These are phyloP conservation scores for Allantophomopsis cytisporea DNA, from an alignment of 2,329 filamentous ascomycete genomes.

Conservation along the genomic window DNA sequence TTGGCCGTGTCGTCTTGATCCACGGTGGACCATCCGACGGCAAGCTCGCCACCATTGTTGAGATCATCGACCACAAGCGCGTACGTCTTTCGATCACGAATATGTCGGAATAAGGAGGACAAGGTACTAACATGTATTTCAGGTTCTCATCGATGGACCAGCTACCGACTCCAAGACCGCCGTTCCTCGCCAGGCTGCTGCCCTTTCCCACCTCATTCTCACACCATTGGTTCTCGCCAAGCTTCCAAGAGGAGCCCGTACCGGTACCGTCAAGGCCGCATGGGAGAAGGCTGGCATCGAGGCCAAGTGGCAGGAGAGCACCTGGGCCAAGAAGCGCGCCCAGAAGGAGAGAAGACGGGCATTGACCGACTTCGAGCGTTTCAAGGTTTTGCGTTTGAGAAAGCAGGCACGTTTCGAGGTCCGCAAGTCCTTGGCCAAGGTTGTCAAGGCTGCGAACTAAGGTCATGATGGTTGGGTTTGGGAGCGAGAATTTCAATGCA, in stretches of 20 bases:
- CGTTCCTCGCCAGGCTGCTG: conserved; percentile 76
- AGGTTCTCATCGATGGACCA: conserved; percentile 96
- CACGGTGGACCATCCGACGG: conserved; percentile 67
- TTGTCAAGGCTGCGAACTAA: conserved; percentile 67
- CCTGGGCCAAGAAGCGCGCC: conserved; percentile 88
- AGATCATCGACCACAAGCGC: conserved; percentile 99
- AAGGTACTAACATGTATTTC: conserved; percentile 18
- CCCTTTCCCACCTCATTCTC: conserved; percentile 74
- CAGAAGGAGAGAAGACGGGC: conserved; percentile 77
- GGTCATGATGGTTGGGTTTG: conserved; percentile 13
- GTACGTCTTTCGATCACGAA: conserved; percentile 47
- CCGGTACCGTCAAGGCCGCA: conserved; percentile 67
- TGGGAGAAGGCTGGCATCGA: conserved; percentile 93
- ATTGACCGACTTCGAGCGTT: conserved; percentile 97
- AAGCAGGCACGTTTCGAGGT: conserved; percentile 99
- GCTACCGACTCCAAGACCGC: conserved; percentile 65
- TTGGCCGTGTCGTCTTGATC: conserved; percentile 93
- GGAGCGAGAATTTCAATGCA: conserved; percentile 32
- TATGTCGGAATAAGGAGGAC: conserved; percentile 4
- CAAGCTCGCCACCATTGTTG: conserved; percentile 86
- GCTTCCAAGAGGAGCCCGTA: conserved; percentile 75
- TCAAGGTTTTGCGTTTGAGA: conserved; percentile 99
- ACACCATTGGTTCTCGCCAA: conserved; percentile 79
- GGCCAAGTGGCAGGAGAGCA: conserved; percentile 80
- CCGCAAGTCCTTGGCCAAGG: conserved; percentile 89